These are phyloP conservation scores for Tricladium varicosporioides DNA, from an alignment of 2,329 filamentous ascomycete species.

Conservation along the genomic window DNA sequence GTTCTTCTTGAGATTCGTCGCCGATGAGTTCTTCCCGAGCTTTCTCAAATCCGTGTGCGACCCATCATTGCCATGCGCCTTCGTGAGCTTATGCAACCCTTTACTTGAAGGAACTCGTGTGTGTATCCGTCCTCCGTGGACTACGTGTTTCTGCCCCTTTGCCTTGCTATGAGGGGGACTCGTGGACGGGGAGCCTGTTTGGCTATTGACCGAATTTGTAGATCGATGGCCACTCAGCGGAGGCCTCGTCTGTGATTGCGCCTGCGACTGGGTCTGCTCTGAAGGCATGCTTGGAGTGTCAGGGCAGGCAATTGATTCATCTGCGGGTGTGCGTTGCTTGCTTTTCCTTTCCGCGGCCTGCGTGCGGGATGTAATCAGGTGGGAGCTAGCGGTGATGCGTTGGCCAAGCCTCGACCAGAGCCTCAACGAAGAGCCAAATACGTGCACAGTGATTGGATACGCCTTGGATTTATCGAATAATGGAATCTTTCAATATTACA, in stretches of 20 bases:
- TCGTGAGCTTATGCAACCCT: slow-evolving; percentile 29
- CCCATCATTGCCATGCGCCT: slow-evolving; percentile 26
- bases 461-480: not conserved
- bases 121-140: slow-evolving; percentile 27
- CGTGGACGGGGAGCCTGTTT: slow-evolving; percentile 14
- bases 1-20: slow-evolving; percentile 47
- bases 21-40: slow-evolving; percentile 26
- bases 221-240: slow-evolving; percentile 24
- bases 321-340: slow-evolving; percentile 8
- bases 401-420: not conserved
- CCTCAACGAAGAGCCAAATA: not conserved
- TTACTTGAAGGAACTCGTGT: slow-evolving; percentile 31
- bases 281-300: slow-evolving; percentile 26
- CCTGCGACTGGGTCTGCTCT: slow-evolving; percentile 16
- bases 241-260: slow-evolving; percentile 22
- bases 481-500: too few species aligned
- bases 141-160: slow-evolving; percentile 32
- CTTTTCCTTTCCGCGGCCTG: not conserved
- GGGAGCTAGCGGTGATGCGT: not conserved
- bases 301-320: slow-evolving; percentile 18
- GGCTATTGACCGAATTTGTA: slow-evolving; percentile 22
- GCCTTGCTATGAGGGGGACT: slow-evolving; percentile 28
- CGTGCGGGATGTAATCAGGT: not conserved
- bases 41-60: slow-evolving; percentile 31
- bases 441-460: not conserved